Evolutionary conservation across 495 filamentous ascomycete species (phyloP).

Genomic region (Gamarada debralockiae): DNA sequence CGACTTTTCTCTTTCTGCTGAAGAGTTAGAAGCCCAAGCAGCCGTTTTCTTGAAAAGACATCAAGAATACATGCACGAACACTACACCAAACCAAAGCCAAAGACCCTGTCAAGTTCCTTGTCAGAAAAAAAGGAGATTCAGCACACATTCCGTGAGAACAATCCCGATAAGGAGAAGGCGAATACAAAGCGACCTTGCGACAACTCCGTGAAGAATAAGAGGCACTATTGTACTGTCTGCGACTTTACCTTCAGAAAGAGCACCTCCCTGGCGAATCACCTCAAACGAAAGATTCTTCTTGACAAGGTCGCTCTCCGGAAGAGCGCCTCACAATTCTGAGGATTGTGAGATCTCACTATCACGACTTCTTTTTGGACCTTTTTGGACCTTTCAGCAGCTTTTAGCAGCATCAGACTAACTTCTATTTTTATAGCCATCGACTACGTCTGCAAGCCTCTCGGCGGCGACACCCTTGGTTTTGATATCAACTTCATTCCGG

Average conservation of each 20-base stretch:
- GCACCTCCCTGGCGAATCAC: conserved; percentile 1
- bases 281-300: conserved; percentile 1
- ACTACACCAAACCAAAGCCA: neutral
- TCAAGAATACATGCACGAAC: neutral
- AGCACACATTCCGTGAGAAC: neutral
- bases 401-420: conserved; percentile 1
- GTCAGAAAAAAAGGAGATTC: neutral
- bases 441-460: conserved; percentile 96
- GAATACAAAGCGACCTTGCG: neutral
- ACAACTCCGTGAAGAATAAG: neutral
- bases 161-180: neutral
- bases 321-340: too few species aligned
- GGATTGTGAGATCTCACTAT: too few species aligned
- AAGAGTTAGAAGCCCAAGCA: neutral
- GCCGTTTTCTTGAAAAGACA: neutral
- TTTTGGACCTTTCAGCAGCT: conserved; percentile 2
- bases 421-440: conserved; percentile 49
- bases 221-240: neutral
- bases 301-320: neutral
- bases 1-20: conserved; percentile 2
- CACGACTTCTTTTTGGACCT: conserved; percentile 7
- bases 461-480: conserved; percentile 94
- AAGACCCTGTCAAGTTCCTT: neutral
- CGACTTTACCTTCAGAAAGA: neutral
- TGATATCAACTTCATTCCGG: conserved; percentile 98